Evolutionary conservation across 2,329 filamentous ascomycete genomes (phyloP).

Genomic region (Clarireedia homoeocarpa): DNA sequence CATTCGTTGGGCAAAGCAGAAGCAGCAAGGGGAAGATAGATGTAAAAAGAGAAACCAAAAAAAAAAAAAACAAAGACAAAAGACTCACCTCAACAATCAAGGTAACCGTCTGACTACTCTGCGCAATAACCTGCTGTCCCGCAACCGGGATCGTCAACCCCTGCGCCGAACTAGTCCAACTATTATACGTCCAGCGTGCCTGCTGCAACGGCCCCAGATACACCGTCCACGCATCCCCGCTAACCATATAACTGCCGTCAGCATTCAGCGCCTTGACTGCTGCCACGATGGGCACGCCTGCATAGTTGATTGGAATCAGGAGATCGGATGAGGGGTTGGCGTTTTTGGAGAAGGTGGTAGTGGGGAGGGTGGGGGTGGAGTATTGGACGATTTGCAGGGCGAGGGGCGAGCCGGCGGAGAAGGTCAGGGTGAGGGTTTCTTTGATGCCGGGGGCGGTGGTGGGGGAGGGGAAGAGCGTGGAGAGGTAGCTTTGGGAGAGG

Average conservation of each 20-base stretch:
- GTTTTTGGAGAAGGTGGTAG: conserved; percentile 10
- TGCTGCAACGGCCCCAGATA: conserved; percentile 45
- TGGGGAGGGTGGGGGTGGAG: conserved; percentile 33
- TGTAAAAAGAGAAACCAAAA: background rate
- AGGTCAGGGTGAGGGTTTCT: conserved; percentile 43
- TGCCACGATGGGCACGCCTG: conserved; percentile 41
- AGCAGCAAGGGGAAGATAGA: background rate
- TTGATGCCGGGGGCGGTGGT: conserved; percentile 38
- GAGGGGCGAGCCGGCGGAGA: conserved; percentile 42
- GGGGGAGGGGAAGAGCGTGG: conserved; percentile 33
- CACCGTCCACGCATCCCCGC: conserved; percentile 45
- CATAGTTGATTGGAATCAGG: conserved; percentile 43
- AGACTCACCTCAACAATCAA: conserved; percentile 38
- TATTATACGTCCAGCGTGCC: conserved; percentile 39
- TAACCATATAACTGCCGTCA: conserved; percentile 41
- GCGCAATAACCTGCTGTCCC: conserved; percentile 32
- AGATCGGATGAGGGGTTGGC: conserved; percentile 25
- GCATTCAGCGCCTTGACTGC: conserved; percentile 42
- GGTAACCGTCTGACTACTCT: conserved; percentile 5
- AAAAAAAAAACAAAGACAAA: background rate
- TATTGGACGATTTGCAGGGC: conserved; percentile 45
- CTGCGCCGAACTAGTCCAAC: conserved; percentile 41
- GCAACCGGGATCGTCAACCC: conserved; percentile 40
- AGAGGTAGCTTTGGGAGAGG: conserved; percentile 40
- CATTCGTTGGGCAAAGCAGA: background rate